A percentile compares a stretch with the other conserved stretches of the same genome.
These are phyloP conservation scores for Stemphylium vesicarium DNA, from an alignment of 2,329 filamentous ascomycete genomes.

Conservation along the genomic window DNA sequence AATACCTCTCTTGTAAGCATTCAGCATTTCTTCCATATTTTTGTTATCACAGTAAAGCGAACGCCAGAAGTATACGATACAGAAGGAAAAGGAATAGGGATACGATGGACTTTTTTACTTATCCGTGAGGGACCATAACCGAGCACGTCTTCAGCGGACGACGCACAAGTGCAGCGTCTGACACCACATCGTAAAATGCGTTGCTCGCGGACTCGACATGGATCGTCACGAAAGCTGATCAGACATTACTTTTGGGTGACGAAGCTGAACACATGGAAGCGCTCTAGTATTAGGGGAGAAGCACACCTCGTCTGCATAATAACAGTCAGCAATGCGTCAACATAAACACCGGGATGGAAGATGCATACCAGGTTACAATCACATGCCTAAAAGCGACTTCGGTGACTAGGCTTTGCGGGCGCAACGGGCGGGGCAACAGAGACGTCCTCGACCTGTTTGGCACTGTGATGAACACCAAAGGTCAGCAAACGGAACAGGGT, in stretches of 20 bases:
- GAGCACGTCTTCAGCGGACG: background rate
- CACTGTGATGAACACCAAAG: constrained; percentile 12
- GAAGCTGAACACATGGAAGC: background rate
- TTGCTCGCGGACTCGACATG: background rate
- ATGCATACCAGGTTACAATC: constrained; percentile 10
- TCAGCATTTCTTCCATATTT: background rate
- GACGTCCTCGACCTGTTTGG: constrained; percentile 17
- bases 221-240: background rate
- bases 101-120: constrained; percentile 7
- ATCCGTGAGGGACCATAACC: background rate
- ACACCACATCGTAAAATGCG: background rate
- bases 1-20: background rate
- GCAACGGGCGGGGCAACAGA: constrained; percentile 3
- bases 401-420: constrained; percentile 18
- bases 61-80: constrained; percentile 5
- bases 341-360: background rate
- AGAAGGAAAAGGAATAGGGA: background rate
- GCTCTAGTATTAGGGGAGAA: constrained; percentile 3
- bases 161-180: background rate
- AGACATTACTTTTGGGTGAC: constrained; percentile 11
- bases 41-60: background rate
- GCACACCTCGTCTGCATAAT: constrained; percentile 11
- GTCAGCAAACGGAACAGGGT: constrained; percentile 16
- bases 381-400: constrained; percentile 22
- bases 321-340: constrained; percentile 1